phyloP scores from a whole-genome alignment of 805 yeast genomes.

The Nakazawaea sp. region DNA sequence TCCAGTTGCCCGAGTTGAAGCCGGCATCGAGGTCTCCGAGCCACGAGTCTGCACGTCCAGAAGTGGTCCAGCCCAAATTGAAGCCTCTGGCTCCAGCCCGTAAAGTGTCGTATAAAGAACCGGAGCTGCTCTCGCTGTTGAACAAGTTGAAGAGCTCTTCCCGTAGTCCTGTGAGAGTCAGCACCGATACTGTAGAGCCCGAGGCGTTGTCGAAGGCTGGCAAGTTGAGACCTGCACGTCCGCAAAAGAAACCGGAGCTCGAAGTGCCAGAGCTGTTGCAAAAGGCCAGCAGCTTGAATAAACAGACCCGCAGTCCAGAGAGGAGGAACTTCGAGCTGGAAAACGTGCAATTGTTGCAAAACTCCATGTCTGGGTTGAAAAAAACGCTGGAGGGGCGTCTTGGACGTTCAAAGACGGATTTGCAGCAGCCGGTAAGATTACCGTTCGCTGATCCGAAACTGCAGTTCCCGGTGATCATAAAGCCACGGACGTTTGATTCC shows the following conservation, averaged over 20 bases:
- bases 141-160: constrained; percentile 15
- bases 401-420: not conserved
- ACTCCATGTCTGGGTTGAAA: constrained; percentile 6
- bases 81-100: constrained; percentile 8
- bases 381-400: not conserved
- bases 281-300: constrained; percentile 1
- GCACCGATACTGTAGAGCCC: constrained; percentile 11
- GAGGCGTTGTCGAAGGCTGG: constrained; percentile 15
- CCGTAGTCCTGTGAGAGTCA: constrained; percentile 5
- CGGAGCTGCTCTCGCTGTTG: constrained; percentile 14
- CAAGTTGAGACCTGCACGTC: constrained; percentile 11
- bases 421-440: constrained; percentile 3
- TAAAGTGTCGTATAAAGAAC: constrained; percentile 3
- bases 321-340: constrained; percentile 8
- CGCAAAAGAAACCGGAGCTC: constrained; percentile 4
- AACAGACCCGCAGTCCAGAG: not conserved
- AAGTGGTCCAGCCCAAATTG: constrained; percentile 4
- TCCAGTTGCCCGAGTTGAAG: not conserved
- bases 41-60: not conserved
- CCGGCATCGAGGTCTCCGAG: not conserved
- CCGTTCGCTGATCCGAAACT: constrained; percentile 8
- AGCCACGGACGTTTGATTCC: constrained; percentile 15
- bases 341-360: constrained; percentile 6
- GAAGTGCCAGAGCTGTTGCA: constrained; percentile 5
- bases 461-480: constrained; percentile 7